A percentile compares a stretch with the other conserved stretches of the same genome.
Evolutionary conservation across 2,329 filamentous ascomycete species (phyloP).

Genomic region (Boeremia exigua): DNA sequence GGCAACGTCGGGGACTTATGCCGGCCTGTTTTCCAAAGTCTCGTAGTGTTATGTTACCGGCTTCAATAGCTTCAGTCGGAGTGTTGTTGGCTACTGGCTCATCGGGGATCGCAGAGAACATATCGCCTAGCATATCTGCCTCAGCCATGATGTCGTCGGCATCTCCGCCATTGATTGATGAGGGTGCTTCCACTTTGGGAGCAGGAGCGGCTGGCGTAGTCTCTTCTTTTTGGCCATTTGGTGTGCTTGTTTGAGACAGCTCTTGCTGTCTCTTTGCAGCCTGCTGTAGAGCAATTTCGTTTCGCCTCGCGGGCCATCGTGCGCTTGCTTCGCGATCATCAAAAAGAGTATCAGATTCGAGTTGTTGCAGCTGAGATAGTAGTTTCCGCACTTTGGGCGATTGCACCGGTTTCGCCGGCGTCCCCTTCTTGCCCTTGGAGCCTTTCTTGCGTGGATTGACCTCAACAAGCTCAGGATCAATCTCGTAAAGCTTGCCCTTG

Average conservation of each 20-base stretch:
- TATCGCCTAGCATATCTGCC: conserved; percentile 61
- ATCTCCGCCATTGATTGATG: neutral
- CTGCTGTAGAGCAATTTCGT: conserved; percentile 50
- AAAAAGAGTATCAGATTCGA: conserved; percentile 69
- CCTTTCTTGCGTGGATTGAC: conserved; percentile 40
- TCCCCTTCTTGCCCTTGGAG: conserved; percentile 26
- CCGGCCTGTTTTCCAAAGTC: conserved; percentile 88
- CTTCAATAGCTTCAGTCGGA: conserved; percentile 32
- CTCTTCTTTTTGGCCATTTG: neutral
- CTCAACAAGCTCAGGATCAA: conserved; percentile 66
- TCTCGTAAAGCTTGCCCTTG: conserved; percentile 61
- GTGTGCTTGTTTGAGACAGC: neutral
- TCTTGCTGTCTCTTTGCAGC: conserved; percentile 35
- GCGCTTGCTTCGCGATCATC: conserved; percentile 55
- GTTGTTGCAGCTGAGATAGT: conserved; percentile 74
- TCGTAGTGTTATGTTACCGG: conserved; percentile 67
- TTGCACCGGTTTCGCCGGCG: conserved; percentile 26
- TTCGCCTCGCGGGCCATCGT: conserved; percentile 54
- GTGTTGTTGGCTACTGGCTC: conserved; percentile 48
- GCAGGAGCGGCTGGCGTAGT: neutral
- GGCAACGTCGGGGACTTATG: conserved; percentile 72
- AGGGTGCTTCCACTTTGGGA: neutral
- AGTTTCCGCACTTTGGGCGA: conserved; percentile 66
- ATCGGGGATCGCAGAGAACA: conserved; percentile 59
- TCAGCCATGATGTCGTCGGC: conserved; percentile 51